These are phyloP conservation scores for Claviceps africana DNA, from an alignment of 2,329 filamentous ascomycete genomes.

Conservation along the genomic window DNA sequence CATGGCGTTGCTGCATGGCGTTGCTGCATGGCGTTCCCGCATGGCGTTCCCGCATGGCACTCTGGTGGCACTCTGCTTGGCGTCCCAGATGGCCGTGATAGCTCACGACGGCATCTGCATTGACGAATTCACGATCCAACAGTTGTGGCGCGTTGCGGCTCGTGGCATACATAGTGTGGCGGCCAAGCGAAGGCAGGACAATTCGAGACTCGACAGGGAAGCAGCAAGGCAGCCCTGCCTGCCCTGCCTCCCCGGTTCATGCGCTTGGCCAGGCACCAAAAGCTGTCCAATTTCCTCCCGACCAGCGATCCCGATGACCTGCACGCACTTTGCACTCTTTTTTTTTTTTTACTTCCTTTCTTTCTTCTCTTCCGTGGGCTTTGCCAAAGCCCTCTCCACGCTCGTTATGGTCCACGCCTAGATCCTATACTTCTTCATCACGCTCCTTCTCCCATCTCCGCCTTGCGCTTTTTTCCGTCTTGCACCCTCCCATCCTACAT, in stretches of 20 bases:
- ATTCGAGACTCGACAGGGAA: background rate
- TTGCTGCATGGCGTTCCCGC: too few species aligned
- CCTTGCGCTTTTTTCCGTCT: slow-evolving; percentile 2
- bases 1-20: too few species aligned
- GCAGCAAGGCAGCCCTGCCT: background rate
- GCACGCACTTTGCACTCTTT: too few species aligned
- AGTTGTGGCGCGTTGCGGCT: too few species aligned
- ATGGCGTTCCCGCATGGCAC: too few species aligned
- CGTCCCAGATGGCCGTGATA: too few species aligned
- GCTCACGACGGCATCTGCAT: too few species aligned
- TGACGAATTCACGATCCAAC: too few species aligned
- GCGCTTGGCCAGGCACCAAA: background rate
- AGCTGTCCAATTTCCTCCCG: background rate
- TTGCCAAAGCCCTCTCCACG: background rate
- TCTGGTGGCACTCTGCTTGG: too few species aligned
- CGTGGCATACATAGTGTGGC: too few species aligned
- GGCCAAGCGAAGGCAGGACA: background rate
- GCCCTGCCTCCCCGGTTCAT: background rate
- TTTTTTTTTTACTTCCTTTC: background rate
- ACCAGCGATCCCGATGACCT: background rate
- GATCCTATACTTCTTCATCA: background rate
- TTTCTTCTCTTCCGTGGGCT: background rate
- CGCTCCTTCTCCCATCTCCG: background rate
- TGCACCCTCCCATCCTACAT: slow-evolving; percentile 10
- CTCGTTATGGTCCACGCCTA: background rate